Conservation (phyloP, 164 flowering plant genomes). For the Echeveria elegans region DNA sequence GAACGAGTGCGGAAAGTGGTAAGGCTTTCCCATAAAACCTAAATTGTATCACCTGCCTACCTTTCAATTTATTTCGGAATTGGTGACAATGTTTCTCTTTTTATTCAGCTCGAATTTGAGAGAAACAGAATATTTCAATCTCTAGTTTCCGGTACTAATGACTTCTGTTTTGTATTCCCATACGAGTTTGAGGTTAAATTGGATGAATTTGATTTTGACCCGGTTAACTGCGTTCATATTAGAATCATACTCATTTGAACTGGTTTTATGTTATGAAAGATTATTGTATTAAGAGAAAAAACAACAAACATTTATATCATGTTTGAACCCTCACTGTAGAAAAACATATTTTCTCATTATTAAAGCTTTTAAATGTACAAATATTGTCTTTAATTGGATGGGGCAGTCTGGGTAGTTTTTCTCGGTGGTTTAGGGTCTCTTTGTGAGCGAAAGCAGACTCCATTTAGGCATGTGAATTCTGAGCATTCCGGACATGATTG, state of each 20-base stretch:
- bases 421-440: not conserved
- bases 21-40: slow-evolving; percentile 15
- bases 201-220: not conserved
- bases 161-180: not conserved
- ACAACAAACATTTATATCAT: not conserved
- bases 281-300: not conserved
- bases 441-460: not conserved
- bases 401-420: not conserved
- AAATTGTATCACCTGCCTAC: not conserved
- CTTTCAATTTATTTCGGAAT: not conserved
- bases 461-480: not conserved
- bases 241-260: not conserved
- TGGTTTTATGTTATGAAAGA: not conserved
- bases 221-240: too few species aligned
- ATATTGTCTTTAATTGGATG: not conserved
- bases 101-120: slow-evolving; percentile 63
- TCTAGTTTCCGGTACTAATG: not conserved
- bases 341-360: not conserved
- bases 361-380: not conserved
- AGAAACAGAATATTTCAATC: slow-evolving; percentile 37
- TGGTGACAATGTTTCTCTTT: not conserved
- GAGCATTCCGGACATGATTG: not conserved
- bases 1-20: slow-evolving; percentile 96
- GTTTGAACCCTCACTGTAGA: not conserved
- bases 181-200: not conserved